Evolutionary conservation across 352 stramenopile genomes (phyloP).

Genomic region (Phytophthora sansomeana): DNA sequence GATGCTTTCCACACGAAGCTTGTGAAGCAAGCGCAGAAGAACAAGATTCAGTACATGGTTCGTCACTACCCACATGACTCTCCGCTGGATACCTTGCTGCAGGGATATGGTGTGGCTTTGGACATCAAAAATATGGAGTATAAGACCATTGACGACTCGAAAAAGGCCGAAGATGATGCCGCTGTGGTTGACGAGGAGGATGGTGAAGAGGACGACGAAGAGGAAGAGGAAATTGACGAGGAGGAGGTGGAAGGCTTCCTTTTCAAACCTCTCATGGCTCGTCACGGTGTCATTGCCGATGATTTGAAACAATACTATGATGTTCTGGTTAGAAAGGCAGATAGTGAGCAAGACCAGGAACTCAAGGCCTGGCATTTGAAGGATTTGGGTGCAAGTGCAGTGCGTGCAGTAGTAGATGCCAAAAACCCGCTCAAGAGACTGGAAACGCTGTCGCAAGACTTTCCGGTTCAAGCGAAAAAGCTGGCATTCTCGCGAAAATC

Average conservation of each 20-base stretch:
- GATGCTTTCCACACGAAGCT: conserved; percentile 76
- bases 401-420: conserved; percentile 72
- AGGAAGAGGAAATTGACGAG: conserved; percentile 47
- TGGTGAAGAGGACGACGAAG: conserved; percentile 45
- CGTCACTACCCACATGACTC: conserved; percentile 81
- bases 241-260: conserved; percentile 77
- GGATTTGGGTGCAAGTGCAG: conserved; percentile 87
- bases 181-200: conserved; percentile 37
- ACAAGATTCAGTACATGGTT: conserved; percentile 83
- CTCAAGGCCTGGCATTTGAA: conserved; percentile 91
- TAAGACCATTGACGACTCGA: conserved; percentile 95
- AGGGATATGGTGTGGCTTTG: conserved; percentile 93
- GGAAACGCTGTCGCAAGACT: conserved; percentile 89
- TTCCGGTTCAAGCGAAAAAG: conserved; percentile 86
- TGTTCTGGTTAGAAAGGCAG: conserved; percentile 57
- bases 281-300: conserved; percentile 49
- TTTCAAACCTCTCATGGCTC: conserved; percentile 63
- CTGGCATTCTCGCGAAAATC: conserved; percentile 72
- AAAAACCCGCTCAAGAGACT: conserved; percentile 84
- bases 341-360: conserved; percentile 43
- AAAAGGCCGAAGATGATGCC: conserved; percentile 55
- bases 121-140: conserved; percentile 99
- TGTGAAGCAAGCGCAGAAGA: conserved; percentile 58
- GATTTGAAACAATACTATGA: conserved; percentile 67
- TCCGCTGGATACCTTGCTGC: conserved; percentile 77